Base-by-base conservation (phyloP, 1,284 basidiomycete species). In the Microbotryum lychnidis-dioicae region DNA sequence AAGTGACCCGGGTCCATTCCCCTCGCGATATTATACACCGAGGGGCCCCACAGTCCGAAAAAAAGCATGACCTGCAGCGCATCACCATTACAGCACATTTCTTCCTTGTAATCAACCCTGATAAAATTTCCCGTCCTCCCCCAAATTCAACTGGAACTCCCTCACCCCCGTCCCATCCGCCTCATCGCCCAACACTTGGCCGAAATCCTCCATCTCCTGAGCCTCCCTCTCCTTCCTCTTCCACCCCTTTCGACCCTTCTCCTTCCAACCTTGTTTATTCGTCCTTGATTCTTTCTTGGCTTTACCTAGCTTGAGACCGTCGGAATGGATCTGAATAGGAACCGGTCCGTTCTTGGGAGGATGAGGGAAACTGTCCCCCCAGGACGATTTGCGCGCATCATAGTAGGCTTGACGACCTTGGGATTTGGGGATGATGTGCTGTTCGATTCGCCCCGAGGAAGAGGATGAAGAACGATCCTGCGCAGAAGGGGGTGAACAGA, bases 351-450 rank as follows among this genome's bases (percentile, higher is more conserved):
- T 64, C 50, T 64, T 64, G 4, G 65, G 62, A 8, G 60, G 27
- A 49, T 97, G 92, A 5, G 96, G 94, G 76, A 96, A 97, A 14
- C 91, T 79, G 74, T 98, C 96, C 14, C 96, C 96, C 91, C 93
- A 97, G 23, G 77, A 79, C 0, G 87, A 84, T 76, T 97, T 97
- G 51, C 94, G 84, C 1, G 93, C 92, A 74, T 98, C 96, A 72
- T 97, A 92, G 73, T 86, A 98, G 0, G 84, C 82, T 73, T 97
- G 93, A 74, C 91, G 93, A 9, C 93, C 93, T 75, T 92, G 89
- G 1, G 91, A 92, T 71, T 85, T 90, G 2, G 93, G 86, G 50
- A 96, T 85, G 2, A 87, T 96, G 74, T 94, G 80, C 5, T 94
- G 86, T 80, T 92, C 86, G 60, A 97, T 87, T 75, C 89, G 84